Evolutionary conservation across 2,329 filamentous ascomycete species (phyloP).

Genomic region (Phyllosticta paracitricarpa): DNA sequence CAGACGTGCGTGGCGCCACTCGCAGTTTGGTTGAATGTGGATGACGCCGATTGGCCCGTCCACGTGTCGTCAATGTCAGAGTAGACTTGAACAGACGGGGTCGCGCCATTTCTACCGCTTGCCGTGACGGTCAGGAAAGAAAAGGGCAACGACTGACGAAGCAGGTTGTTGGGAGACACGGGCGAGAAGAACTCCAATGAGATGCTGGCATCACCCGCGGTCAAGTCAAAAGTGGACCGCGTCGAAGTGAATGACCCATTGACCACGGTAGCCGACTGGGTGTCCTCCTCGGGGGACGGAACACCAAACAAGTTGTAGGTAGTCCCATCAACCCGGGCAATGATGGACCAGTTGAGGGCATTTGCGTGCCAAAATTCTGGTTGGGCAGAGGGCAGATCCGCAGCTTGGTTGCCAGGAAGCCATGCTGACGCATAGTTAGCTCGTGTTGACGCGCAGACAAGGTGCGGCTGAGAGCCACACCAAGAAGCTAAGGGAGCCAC

Average conservation of each 20-base stretch:
- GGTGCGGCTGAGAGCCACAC: slow-evolving; percentile 5
- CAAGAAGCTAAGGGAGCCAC: background rate
- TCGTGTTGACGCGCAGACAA: slow-evolving; percentile 2
- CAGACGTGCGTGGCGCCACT: slow-evolving; percentile 22
- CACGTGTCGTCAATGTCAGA: slow-evolving; percentile 36
- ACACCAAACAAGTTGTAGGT: slow-evolving; percentile 35
- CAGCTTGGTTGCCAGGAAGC: slow-evolving; percentile 32
- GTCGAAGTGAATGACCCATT: slow-evolving; percentile 33
- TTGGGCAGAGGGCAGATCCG: slow-evolving; percentile 27
- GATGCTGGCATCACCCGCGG: slow-evolving; percentile 26
- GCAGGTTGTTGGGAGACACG: slow-evolving; percentile 32
- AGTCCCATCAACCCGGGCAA: slow-evolving; percentile 32
- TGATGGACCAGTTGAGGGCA: slow-evolving; percentile 32
- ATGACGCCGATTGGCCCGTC: slow-evolving; percentile 26
- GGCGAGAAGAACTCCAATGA: slow-evolving; percentile 37
- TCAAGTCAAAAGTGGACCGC: slow-evolving; percentile 31
- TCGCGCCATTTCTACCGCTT: slow-evolving; percentile 12
- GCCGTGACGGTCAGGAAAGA: slow-evolving; percentile 33
- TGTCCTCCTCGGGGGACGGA: slow-evolving; percentile 17
- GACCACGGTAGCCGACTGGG: slow-evolving; percentile 24
- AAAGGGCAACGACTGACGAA: slow-evolving; percentile 36
- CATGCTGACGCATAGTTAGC: slow-evolving; percentile 21
- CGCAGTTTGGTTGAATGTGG: slow-evolving; percentile 17
- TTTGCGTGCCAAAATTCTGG: slow-evolving; percentile 37
- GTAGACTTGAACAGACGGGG: slow-evolving; percentile 28